Evolutionary conservation across 2,329 filamentous ascomycete genomes (phyloP).

Genomic region (Ophiostoma perfectum): DNA sequence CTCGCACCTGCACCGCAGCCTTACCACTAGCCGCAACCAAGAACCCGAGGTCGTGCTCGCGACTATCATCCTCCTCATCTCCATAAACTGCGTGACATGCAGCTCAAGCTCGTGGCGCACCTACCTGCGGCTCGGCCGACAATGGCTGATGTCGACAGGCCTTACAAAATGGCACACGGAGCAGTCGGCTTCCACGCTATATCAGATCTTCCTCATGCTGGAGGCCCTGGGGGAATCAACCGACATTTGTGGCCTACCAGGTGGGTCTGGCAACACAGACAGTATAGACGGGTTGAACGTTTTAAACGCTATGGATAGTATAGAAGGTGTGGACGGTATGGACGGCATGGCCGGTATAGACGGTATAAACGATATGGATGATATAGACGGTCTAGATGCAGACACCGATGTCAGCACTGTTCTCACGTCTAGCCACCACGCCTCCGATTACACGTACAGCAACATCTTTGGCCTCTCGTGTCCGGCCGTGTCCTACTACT

Average conservation of each 20-base stretch:
- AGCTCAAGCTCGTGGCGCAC: slow-evolving; percentile 4
- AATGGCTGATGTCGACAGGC: neutral
- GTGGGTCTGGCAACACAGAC: no score
- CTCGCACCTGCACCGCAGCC: neutral
- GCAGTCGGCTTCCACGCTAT: neutral
- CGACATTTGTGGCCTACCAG: no score
- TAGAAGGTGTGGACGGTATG: no score
- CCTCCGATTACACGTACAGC: slow-evolving; percentile 10
- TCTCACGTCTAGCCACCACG: neutral
- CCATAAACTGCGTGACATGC: neutral
- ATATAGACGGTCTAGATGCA: neutral
- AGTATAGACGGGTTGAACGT: no score
- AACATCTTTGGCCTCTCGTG: slow-evolving; percentile 15
- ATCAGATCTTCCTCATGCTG: neutral
- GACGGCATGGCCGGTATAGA: no score
- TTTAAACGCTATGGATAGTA: no score
- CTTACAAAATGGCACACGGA: neutral
- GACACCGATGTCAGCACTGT: neutral
- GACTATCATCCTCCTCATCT: neutral
- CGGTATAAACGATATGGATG: no score
- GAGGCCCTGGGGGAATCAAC: neutral
- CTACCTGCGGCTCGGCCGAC: neutral
- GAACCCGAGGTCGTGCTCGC: neutral
- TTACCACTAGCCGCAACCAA: neutral
- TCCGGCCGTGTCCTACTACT: neutral